These are phyloP conservation scores for Rosa chinensis DNA, from an alignment of 306 rosid species.

Conservation along the genomic window DNA sequence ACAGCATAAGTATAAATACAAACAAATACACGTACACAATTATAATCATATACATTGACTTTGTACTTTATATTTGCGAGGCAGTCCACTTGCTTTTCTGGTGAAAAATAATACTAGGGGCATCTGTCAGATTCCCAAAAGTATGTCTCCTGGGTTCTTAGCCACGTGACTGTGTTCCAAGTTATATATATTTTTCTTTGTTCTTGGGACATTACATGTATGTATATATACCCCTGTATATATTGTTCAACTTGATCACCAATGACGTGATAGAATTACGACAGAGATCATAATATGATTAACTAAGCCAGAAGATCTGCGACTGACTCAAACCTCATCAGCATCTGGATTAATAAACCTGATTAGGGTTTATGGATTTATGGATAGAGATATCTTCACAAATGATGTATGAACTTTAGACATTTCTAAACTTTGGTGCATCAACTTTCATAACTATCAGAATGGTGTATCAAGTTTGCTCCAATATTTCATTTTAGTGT, in stretches of 20 bases:
- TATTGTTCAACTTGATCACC: background rate
- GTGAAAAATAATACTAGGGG: constrained; percentile 1
- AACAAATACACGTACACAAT: background rate
- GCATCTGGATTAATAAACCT: background rate
- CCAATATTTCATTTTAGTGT: too few relatives aligned
- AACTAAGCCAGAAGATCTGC: background rate
- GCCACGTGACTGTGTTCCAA: constrained; percentile 10
- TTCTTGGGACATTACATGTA: background rate
- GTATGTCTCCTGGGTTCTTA: constrained; percentile 1
- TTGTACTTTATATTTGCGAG: background rate
- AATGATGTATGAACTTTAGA: too few relatives aligned
- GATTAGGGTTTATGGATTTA: constrained; percentile 6
- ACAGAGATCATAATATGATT: background rate
- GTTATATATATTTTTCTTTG: background rate
- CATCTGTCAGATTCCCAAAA: constrained; percentile 14
- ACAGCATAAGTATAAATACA: background rate
- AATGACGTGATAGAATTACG: constrained; percentile 13
- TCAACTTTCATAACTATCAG: too few relatives aligned
- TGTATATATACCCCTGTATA: background rate
- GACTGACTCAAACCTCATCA: background rate
- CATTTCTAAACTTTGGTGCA: too few relatives aligned
- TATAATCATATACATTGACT: constrained; percentile 1
- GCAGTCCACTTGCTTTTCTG: constrained; percentile 13
- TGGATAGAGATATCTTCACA: background rate
- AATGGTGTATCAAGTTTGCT: too few relatives aligned